These are phyloP conservation scores for Cucurbita pepo DNA, from an alignment of 306 rosid species.

Conservation along the genomic window DNA sequence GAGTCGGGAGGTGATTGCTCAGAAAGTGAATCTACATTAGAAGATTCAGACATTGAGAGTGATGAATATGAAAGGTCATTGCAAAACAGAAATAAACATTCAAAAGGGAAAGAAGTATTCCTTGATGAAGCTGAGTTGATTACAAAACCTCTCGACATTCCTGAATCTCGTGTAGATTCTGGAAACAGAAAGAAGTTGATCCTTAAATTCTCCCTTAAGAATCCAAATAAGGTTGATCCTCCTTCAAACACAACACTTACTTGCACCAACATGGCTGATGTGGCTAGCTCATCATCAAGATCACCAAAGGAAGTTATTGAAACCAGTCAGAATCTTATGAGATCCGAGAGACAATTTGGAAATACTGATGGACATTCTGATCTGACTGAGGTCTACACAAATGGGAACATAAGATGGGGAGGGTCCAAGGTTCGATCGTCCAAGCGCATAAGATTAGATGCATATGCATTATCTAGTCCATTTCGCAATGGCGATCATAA, in stretches of 20 bases:
- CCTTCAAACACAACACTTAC: conserved; percentile 9
- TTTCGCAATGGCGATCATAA: conserved; percentile 11
- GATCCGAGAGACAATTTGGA: conserved; percentile 17
- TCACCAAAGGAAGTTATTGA: conserved; percentile 28
- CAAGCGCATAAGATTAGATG: conserved; percentile 35
- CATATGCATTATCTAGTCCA: conserved; percentile 25
- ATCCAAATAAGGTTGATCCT: conserved; percentile 25
- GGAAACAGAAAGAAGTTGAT: conserved; percentile 52
- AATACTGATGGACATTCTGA: conserved; percentile 18
- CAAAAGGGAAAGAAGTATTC: conserved; percentile 60
- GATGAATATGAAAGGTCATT: conserved; percentile 56
- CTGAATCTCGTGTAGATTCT: conserved; percentile 26
- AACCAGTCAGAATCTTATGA: conserved; percentile 14
- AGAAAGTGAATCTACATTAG: conserved; percentile 62
- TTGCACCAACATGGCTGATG: conserved; percentile 25
- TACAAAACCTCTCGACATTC: conserved; percentile 19
- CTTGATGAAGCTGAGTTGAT: conserved; percentile 32
- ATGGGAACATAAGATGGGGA: conserved; percentile 69
- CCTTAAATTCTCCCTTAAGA: conserved; percentile 55
- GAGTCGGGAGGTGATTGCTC: conserved; percentile 48
- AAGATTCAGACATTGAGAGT: conserved; percentile 56
- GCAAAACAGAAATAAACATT: conserved; percentile 26
- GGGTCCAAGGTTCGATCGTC: conserved; percentile 63
- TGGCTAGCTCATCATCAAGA: conserved; percentile 52
- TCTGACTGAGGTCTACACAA: conserved; percentile 23